Evolutionary conservation across 106 monocot genomes (phyloP).

Genomic region (Vanilla planifolia): DNA sequence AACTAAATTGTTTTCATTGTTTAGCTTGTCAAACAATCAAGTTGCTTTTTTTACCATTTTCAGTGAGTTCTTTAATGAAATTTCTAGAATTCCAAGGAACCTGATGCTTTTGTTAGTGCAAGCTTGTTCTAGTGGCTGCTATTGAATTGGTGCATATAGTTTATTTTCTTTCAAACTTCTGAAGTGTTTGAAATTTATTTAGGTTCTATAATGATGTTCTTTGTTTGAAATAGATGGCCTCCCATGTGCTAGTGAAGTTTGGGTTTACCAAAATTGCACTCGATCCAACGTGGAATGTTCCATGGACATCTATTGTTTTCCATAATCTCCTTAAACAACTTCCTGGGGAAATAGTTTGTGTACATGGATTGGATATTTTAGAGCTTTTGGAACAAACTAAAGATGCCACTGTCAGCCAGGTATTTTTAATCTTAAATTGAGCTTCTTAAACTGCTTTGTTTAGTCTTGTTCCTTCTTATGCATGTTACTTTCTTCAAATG

Average conservation of each 20-base stretch:
- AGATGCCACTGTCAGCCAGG: slow-evolving; percentile 25
- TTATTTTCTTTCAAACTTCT: neutral
- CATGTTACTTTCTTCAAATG: neutral
- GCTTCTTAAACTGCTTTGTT: neutral
- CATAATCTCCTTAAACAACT: slow-evolving; percentile 31
- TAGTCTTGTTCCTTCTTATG: neutral
- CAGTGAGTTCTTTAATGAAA: too few species aligned
- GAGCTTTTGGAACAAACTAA: slow-evolving; percentile 20
- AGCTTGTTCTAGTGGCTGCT: neutral
- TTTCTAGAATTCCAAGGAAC: too few species aligned
- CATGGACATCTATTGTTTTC: slow-evolving; percentile 22
- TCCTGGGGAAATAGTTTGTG: slow-evolving; percentile 24
- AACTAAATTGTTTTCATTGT: too few species aligned
- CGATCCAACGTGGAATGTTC: slow-evolving; percentile 8
- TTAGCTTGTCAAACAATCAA: too few species aligned
- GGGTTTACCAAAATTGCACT: slow-evolving; percentile 10
- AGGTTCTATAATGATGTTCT: neutral
- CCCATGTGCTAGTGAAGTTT: slow-evolving; percentile 16
- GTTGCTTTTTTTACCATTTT: too few species aligned
- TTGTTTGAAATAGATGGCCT: slow-evolving; percentile 7
- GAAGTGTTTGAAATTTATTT: neutral
- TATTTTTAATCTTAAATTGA: neutral
- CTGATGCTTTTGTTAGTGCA: too few species aligned
- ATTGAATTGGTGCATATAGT: neutral
- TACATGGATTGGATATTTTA: slow-evolving; percentile 13